These are phyloP conservation scores for Aspergillus intermedius DNA, from an alignment of 2,329 filamentous ascomycete genomes.

Conservation along the genomic window DNA sequence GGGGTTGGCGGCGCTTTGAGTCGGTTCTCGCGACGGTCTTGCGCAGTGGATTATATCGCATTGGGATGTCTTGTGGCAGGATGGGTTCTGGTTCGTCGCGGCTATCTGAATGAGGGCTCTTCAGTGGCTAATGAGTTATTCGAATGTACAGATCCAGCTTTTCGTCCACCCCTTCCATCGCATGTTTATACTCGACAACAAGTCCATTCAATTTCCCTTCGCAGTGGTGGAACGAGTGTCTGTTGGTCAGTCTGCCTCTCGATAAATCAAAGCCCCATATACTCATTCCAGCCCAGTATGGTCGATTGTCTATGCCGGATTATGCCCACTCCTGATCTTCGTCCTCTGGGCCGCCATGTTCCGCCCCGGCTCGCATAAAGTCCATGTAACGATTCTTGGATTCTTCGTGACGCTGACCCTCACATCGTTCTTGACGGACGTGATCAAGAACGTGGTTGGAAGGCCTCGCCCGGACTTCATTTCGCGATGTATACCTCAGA, in stretches of 20 bases:
- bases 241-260: conserved; percentile 50
- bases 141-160: conserved; percentile 51
- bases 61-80: conserved; percentile 62
- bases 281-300: conserved; percentile 36
- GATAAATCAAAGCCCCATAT: neutral
- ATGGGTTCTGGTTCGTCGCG: conserved; percentile 41
- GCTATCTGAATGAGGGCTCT: neutral
- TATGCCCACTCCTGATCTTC: conserved; percentile 63
- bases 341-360: conserved; percentile 57
- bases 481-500: conserved; percentile 70
- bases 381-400: conserved; percentile 77
- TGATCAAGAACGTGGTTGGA: conserved; percentile 83
- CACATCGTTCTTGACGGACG: conserved; percentile 76
- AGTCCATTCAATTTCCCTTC: conserved; percentile 78
- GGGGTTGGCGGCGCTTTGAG: conserved; percentile 44
- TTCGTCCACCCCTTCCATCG: conserved; percentile 82
- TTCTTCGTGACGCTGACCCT: conserved; percentile 71
- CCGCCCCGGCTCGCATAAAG: conserved; percentile 65
- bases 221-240: conserved; percentile 77
- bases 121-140: neutral
- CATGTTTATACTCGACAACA: conserved; percentile 85
- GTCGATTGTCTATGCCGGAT: conserved; percentile 73
- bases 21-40: conserved; percentile 61
- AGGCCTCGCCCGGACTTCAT: conserved; percentile 80
- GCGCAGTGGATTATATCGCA: conserved; percentile 82